Percentiles rank a stretch among this genome's conserved stretches.
Evolutionary conservation across 371 early-diverging fungal species (phyloP).

Genomic region (Caulochytrium protostelioides): DNA sequence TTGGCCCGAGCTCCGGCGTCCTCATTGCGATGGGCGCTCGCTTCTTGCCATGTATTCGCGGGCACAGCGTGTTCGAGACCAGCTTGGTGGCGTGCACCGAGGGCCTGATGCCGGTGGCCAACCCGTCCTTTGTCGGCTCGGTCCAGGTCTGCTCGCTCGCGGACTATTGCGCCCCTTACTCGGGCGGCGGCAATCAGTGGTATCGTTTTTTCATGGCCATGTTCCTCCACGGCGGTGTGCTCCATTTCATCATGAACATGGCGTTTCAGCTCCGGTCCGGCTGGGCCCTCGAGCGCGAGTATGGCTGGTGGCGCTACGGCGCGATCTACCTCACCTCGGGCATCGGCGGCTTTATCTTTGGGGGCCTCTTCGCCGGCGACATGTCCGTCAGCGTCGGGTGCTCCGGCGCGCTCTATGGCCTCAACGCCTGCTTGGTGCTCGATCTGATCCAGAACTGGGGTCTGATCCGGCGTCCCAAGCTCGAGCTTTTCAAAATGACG

Average conservation of each 20-base stretch:
- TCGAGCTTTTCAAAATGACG: conserved; percentile 45
- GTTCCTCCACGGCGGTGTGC: conserved; percentile 61
- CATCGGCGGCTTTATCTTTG: conserved; percentile 58
- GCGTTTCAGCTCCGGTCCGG: conserved; percentile 45
- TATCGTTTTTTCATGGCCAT: conserved; percentile 64
- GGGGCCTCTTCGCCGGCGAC: conserved; percentile 36
- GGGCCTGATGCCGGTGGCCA: too few relatives aligned
- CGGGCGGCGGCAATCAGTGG: conserved; percentile 48
- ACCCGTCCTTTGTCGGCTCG: too few relatives aligned
- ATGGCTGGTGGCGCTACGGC: conserved; percentile 50
- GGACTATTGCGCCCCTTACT: too few relatives aligned
- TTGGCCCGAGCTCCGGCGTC: conserved; percentile 21
- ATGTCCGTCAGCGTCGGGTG: conserved; percentile 50
- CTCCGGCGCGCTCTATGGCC: conserved; percentile 59
- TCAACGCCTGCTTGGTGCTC: conserved; percentile 54
- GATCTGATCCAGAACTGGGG: conserved; percentile 64
- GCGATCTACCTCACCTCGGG: conserved; percentile 53
- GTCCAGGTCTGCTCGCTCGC: too few relatives aligned
- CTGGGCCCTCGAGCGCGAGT: conserved; percentile 44
- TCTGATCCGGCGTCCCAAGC: conserved; percentile 34
- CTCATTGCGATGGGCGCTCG: conserved; percentile 29
- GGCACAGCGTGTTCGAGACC: too few relatives aligned
- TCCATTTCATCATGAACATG: conserved; percentile 59
- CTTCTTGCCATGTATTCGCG: conserved; percentile 29
- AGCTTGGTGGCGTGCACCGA: too few relatives aligned